Percentiles rank a stretch among this genome's conserved stretches.
Conservation (phyloP, 1,284 basidiomycete species). For the Papiliotrema nemorosa region DNA sequence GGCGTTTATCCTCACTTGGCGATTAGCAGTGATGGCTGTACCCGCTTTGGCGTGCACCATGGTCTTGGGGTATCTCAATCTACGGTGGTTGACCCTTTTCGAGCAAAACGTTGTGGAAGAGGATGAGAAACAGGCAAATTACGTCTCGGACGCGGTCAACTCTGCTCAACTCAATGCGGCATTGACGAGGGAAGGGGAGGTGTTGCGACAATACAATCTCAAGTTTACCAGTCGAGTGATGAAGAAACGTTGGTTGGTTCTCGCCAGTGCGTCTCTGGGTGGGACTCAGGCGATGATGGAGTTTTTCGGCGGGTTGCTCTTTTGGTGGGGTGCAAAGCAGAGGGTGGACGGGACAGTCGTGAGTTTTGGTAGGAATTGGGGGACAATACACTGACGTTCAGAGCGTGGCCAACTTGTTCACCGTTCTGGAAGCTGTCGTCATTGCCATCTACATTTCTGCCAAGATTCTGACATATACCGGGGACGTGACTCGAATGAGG, state of each 20-base stretch:
- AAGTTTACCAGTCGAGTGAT: constrained; percentile 15
- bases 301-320: constrained; percentile 41
- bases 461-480: constrained; percentile 35
- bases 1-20: constrained; percentile 46
- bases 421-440: constrained; percentile 47
- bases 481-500: constrained; percentile 33
- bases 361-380: constrained; percentile 9
- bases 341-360: constrained; percentile 22
- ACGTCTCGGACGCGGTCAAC: constrained; percentile 49
- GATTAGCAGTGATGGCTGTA: constrained; percentile 41
- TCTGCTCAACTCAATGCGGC: constrained; percentile 48
- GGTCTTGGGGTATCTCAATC: constrained; percentile 21
- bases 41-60: constrained; percentile 35
- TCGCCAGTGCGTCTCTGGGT: constrained; percentile 42
- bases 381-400: constrained; percentile 18
- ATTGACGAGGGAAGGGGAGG: constrained; percentile 46
- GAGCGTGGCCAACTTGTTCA: constrained; percentile 28
- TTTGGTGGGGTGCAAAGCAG: constrained; percentile 46
- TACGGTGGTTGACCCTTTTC: constrained; percentile 24
- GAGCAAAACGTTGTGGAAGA: constrained; percentile 43
- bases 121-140: constrained; percentile 38
- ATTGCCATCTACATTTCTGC: constrained; percentile 43
- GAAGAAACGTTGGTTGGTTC: constrained; percentile 20
- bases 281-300: constrained; percentile 43
- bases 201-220: constrained; percentile 19